Evolutionary conservation across 768 basidiomycete genomes (phyloP).

Genomic region (Termitomyces sp.): DNA sequence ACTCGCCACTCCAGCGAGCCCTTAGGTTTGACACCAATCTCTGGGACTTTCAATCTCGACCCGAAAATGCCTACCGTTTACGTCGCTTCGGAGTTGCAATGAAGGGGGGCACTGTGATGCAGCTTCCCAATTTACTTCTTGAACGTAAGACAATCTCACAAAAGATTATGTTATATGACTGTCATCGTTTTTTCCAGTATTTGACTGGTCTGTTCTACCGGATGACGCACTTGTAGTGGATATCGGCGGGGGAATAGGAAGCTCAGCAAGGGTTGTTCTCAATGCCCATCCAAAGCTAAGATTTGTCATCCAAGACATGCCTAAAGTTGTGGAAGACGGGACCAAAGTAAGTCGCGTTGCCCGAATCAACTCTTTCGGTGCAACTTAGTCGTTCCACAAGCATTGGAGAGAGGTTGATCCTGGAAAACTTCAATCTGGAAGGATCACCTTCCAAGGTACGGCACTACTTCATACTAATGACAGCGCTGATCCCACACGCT

Average conservation of each 20-base stretch:
- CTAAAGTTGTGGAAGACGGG: conserved; percentile 15
- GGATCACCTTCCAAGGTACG: conserved; percentile 22
- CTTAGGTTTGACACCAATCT: conserved; percentile 12
- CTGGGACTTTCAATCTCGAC: conserved; percentile 16
- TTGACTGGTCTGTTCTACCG: conserved; percentile 46
- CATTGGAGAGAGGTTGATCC: conserved; percentile 17
- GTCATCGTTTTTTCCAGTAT: conserved; percentile 28
- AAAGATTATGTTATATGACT: neutral
- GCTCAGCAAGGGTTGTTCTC: conserved; percentile 15
- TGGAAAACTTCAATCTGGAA: conserved; percentile 20
- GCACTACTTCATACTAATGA: too few relatives aligned
- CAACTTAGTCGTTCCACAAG: neutral
- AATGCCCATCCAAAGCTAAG: conserved; percentile 19
- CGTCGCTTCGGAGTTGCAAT: conserved; percentile 22
- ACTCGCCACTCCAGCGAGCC: conserved; percentile 15
- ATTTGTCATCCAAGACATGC: conserved; percentile 53
- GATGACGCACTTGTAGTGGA: conserved; percentile 49
- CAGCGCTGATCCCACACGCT: neutral
- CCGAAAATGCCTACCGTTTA: conserved; percentile 19
- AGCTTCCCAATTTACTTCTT: conserved; percentile 13
- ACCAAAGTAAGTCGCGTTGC: neutral
- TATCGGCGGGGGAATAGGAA: conserved; percentile 62
- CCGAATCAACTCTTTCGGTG: neutral
- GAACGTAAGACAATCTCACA: conserved; percentile 9
- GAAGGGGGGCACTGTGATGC: conserved; percentile 16